Percentiles rank a stretch among this genome's conserved stretches.
Evolutionary conservation across 345 rosid genomes (phyloP).

Genomic region (Salix udensis): DNA sequence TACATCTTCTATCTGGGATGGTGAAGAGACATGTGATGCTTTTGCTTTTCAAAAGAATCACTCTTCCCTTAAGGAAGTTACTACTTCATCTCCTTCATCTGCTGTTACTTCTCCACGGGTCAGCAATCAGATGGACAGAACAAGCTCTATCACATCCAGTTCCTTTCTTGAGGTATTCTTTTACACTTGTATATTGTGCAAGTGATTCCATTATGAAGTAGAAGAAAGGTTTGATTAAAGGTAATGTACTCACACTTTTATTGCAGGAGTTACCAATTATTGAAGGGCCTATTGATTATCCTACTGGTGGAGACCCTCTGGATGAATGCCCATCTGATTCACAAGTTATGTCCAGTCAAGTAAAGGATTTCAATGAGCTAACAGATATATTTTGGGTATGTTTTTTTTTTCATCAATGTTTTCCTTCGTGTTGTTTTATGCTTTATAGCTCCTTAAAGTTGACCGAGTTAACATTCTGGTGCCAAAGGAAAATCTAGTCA

Average conservation of each 20-base stretch:
- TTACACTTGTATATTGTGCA: neutral
- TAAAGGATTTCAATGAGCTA: constrained; percentile 49
- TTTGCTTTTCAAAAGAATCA: constrained; percentile 65
- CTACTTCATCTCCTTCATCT: constrained; percentile 31
- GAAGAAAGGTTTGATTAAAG: constrained; percentile 3
- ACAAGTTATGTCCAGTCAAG: constrained; percentile 35
- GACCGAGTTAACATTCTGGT: neutral
- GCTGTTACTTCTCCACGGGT: constrained; percentile 29
- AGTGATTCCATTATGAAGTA: constrained; percentile 2
- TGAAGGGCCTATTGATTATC: constrained; percentile 30
- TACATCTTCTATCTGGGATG: constrained; percentile 81
- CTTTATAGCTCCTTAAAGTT: neutral
- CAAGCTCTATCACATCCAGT: constrained; percentile 20
- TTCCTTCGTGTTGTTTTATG: neutral
- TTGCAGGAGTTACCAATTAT: constrained; percentile 41
- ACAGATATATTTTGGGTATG: constrained; percentile 84
- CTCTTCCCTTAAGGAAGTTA: constrained; percentile 26
- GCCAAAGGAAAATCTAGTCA: neutral
- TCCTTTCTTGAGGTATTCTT: constrained; percentile 42
- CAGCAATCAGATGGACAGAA: constrained; percentile 27
- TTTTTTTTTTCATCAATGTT: neutral
- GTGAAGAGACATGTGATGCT: constrained; percentile 97
- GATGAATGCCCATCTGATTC: constrained; percentile 42
- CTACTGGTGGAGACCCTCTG: constrained; percentile 39
- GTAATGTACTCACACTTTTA: neutral